Evolutionary conservation across 2,329 filamentous ascomycete species (phyloP).

Genomic region (Corynespora cassiicola): DNA sequence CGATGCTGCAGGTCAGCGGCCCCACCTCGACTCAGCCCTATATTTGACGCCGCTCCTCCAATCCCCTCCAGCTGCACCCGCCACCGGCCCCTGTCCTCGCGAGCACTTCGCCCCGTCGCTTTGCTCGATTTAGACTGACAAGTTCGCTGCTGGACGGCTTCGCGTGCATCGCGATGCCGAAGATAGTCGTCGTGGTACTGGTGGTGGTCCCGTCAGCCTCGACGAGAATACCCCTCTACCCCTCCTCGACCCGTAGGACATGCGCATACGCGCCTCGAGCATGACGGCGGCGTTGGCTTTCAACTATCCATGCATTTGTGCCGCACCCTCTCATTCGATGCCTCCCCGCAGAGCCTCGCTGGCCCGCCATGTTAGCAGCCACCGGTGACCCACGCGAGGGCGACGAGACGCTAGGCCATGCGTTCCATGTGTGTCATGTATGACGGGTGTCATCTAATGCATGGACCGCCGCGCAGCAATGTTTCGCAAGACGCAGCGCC

Average conservation of each 20-base stretch:
- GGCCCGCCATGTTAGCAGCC: conserved; percentile 3
- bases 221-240: conserved; percentile 24
- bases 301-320: conserved; percentile 1
- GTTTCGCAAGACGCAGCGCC: too few relatives aligned
- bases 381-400: conserved; percentile 5
- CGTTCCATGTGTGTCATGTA: too few relatives aligned
- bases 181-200: conserved; percentile 15
- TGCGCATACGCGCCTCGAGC: conserved; percentile 8
- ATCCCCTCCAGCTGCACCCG: conserved; percentile 18
- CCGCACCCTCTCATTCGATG: not conserved
- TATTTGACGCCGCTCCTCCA: conserved; percentile 25
- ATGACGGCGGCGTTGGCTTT: conserved; percentile 10
- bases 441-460: too few relatives aligned
- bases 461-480: too few relatives aligned
- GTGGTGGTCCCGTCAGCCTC: conserved; percentile 24
- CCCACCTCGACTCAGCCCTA: conserved; percentile 20
- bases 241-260: too few relatives aligned
- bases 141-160: conserved; percentile 4
- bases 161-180: conserved; percentile 4
- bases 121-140: conserved; percentile 16
- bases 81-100: conserved; percentile 1
- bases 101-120: conserved; percentile 19
- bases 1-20: conserved; percentile 24
- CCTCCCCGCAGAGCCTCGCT: too few relatives aligned
- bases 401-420: not conserved